These are phyloP conservation scores for Tuctoria greenei DNA, from an alignment of 176 grass and related monocot genomes.

Conservation along the genomic window DNA sequence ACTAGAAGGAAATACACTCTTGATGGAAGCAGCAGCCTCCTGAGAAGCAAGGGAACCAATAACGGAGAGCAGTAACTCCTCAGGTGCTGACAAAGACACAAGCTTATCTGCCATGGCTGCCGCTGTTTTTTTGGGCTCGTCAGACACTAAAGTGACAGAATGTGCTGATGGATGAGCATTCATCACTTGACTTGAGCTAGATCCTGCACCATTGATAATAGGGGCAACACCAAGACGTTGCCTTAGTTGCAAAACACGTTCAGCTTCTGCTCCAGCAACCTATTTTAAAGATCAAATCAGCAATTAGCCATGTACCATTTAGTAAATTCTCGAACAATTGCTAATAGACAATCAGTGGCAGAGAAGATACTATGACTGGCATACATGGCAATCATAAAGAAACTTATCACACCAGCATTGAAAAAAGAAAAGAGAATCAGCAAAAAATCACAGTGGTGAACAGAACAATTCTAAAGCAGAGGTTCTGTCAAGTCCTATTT, in stretches of 20 bases:
- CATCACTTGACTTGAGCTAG: slow-evolving; percentile 30
- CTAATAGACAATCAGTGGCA: slow-evolving; percentile 11
- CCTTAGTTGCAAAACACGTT: slow-evolving; percentile 44
- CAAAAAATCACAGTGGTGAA: background rate
- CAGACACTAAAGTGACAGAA: slow-evolving; percentile 36
- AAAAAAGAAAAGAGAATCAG: background rate
- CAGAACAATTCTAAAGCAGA: background rate
- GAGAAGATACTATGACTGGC: background rate
- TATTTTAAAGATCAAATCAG: slow-evolving; percentile 33
- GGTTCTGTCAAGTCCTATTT: background rate
- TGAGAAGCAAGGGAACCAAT: slow-evolving; percentile 73
- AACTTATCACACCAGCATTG: background rate
- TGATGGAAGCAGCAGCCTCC: slow-evolving; percentile 64
- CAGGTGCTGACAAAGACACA: slow-evolving; percentile 73
- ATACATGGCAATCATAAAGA: background rate
- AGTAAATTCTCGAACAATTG: background rate
- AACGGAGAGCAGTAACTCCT: slow-evolving; percentile 53
- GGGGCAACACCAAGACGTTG: slow-evolving; percentile 25
- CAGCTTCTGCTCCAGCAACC: slow-evolving; percentile 53
- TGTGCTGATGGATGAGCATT: slow-evolving; percentile 36
- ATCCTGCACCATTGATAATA: slow-evolving; percentile 15
- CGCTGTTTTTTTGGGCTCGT: slow-evolving; percentile 75
- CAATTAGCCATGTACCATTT: slow-evolving; percentile 3
- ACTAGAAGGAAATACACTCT: slow-evolving; percentile 34
- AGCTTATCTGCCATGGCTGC: slow-evolving; percentile 93